Evolutionary conservation across 495 filamentous ascomycete species (phyloP).

Genomic region (Trichoderma asperelloides): DNA sequence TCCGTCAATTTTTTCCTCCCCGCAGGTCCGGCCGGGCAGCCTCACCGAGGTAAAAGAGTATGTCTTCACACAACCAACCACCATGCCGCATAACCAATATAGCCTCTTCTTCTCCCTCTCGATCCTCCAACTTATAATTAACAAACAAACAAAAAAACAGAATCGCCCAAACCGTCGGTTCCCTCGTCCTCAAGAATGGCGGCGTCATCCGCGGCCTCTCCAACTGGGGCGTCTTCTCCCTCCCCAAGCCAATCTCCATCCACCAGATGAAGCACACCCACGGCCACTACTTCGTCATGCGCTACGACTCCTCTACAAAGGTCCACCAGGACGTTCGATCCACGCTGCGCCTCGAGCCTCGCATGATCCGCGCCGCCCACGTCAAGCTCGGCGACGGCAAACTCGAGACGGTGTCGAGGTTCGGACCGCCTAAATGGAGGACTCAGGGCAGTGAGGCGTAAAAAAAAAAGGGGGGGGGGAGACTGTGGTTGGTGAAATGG

Average conservation of each 20-base stretch:
- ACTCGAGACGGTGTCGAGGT: slow-evolving; percentile 58
- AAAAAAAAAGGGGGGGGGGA: background rate
- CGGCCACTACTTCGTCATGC: slow-evolving; percentile 97
- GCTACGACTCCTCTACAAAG: slow-evolving; percentile 67
- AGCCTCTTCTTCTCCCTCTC: slow-evolving; percentile 10
- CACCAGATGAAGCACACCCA: slow-evolving; percentile 71
- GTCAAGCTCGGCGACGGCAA: slow-evolving; percentile 77
- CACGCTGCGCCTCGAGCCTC: slow-evolving; percentile 76
- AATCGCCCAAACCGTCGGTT: slow-evolving; percentile 80
- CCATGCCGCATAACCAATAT: background rate
- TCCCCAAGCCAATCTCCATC: slow-evolving; percentile 64
- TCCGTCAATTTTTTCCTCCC: background rate
- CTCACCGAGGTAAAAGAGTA: slow-evolving; percentile 92
- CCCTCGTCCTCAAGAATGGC: slow-evolving; percentile 69
- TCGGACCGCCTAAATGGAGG: slow-evolving; percentile 49
- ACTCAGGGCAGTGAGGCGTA: background rate
- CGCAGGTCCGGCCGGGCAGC: slow-evolving; percentile 82
- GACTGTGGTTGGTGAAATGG: no score
- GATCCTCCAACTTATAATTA: background rate
- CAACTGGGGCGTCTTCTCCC: slow-evolving; percentile 87
- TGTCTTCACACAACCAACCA: slow-evolving; percentile 18
- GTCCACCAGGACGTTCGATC: slow-evolving; percentile 65
- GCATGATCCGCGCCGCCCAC: slow-evolving; percentile 77
- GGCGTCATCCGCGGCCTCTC: slow-evolving; percentile 86
- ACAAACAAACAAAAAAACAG: slow-evolving; percentile 29